Evolutionary conservation across 2,329 filamentous ascomycete species (phyloP).

Genomic region (Talaromyces sp.): DNA sequence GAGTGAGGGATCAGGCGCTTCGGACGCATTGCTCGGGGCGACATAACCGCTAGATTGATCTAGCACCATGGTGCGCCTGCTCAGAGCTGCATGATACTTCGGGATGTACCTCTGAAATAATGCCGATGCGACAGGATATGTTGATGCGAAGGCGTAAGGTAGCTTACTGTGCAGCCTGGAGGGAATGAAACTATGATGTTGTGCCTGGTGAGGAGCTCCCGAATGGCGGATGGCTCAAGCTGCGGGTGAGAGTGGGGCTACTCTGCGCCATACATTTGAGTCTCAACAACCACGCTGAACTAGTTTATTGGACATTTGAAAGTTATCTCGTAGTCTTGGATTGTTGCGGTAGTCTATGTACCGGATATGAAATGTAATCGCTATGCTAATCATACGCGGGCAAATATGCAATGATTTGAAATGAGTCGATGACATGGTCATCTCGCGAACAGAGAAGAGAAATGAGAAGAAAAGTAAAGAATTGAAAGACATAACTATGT

Average conservation of each 20-base stretch:
- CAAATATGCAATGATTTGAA: background rate
- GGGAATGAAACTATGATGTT: background rate
- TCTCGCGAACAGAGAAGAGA: background rate
- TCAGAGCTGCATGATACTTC: slow-evolving; percentile 17
- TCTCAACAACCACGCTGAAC: background rate
- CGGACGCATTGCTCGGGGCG: slow-evolving; percentile 60
- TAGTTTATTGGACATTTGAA: background rate
- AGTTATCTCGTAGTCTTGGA: background rate
- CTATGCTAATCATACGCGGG: slow-evolving; percentile 6
- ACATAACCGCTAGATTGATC: slow-evolving; percentile 70
- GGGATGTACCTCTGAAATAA: background rate
- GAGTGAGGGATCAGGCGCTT: slow-evolving; percentile 59
- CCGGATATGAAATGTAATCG: background rate
- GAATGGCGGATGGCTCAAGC: background rate
- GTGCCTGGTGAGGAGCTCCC: background rate
- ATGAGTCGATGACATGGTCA: background rate
- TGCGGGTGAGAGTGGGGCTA: slow-evolving; percentile 1
- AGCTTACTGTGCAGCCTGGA: background rate
- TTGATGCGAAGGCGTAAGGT: background rate
- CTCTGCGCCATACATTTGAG: background rate
- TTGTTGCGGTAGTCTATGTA: background rate
- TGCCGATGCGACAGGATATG: background rate
- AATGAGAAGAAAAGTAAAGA: background rate
- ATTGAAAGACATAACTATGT: background rate
- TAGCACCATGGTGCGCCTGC: slow-evolving; percentile 61